Evolutionary conservation across 495 filamentous ascomycete genomes (phyloP), one percentile per base, ranked within the genome.

Genomic region (Pyrenula aspistea): DNA sequence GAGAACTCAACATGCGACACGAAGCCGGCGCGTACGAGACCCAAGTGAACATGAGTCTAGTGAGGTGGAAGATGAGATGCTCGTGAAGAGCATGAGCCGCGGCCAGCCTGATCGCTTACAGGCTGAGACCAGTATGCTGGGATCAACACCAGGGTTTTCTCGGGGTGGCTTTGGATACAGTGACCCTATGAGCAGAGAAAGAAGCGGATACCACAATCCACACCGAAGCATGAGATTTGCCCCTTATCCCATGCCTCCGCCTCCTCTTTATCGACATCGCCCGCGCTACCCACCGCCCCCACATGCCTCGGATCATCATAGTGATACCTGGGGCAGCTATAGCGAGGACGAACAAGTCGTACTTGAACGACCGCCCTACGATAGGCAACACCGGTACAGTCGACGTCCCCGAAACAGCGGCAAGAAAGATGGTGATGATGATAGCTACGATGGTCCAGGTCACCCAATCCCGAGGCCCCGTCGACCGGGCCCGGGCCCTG

Each of bases 391-490:
- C n/a, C n/a, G n/a, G n/a, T n/a, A n/a, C n/a, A n/a, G n/a, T n/a
- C n/a, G n/a, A n/a, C n/a, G n/a, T n/a, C n/a, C n/a, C n/a, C n/a
- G n/a, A n/a, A n/a, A n/a, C n/a, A n/a, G n/a, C n/a, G n/a, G n/a
- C n/a, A n/a, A n/a, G n/a, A n/a, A n/a, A n/a, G n/a, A n/a, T n/a
- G n/a, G n/a, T 42, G 15, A 15, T 15, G 31, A 42, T 42, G 31
- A 42, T 15, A 42, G 31, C 31, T 42, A 8, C 31, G 31, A 42
- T 4, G 8, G 31, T 42, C 31, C 31, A 8, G 8, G 8, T 83
- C 12, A 79, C 72, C 1, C 68, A 84, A 0, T 63, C 84, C 15
- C 73, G 80, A 10, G 80, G 77, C 15, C 76, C 84, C 36, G 79
- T 83, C 57, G 58, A 66, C 2, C 42, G 58, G 48, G 66, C 67